Evolutionary conservation across 2,329 filamentous ascomycete genomes (phyloP).

Genomic region (Blumeriella jaapii): DNA sequence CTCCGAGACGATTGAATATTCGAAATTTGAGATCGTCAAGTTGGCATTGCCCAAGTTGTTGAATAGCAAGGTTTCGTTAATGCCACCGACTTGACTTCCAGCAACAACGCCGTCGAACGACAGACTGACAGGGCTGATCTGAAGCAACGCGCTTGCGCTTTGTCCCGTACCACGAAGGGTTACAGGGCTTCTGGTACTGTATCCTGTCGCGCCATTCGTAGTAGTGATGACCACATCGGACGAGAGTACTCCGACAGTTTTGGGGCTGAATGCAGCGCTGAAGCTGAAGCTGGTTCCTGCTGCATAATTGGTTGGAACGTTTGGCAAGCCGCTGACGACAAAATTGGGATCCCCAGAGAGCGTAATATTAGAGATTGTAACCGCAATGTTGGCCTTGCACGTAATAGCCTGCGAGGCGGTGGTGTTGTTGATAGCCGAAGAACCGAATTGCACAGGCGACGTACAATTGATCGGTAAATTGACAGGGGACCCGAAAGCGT

Average conservation of each 20-base stretch:
- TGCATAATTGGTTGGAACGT: conserved; percentile 27
- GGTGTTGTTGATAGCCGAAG: conserved; percentile 30
- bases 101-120: conserved; percentile 39
- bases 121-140: conserved; percentile 36
- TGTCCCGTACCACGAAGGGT: conserved; percentile 38
- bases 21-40: conserved; percentile 34
- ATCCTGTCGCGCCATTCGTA: conserved; percentile 35
- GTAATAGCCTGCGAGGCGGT: conserved; percentile 30
- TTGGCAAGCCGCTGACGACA: conserved; percentile 24
- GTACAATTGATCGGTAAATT: conserved; percentile 33
- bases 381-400: conserved; percentile 36
- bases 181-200: conserved; percentile 35
- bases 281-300: conserved; percentile 33
- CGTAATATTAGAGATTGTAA: conserved; percentile 32
- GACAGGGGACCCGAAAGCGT: conserved; percentile 44
- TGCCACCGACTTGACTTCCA: conserved; percentile 29
- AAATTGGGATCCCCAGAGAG: conserved; percentile 32
- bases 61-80: conserved; percentile 35
- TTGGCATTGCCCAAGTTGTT: conserved; percentile 37
- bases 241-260: conserved; percentile 36
- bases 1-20: conserved; percentile 26
- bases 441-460: conserved; percentile 36
- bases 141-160: conserved; percentile 35
- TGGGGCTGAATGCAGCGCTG: conserved; percentile 34
- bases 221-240: conserved; percentile 37